Percentiles rank a stretch among this genome's conserved stretches.
Conservation (phyloP, 129 eudicot genomes). For the Flaveria bidentis region DNA sequence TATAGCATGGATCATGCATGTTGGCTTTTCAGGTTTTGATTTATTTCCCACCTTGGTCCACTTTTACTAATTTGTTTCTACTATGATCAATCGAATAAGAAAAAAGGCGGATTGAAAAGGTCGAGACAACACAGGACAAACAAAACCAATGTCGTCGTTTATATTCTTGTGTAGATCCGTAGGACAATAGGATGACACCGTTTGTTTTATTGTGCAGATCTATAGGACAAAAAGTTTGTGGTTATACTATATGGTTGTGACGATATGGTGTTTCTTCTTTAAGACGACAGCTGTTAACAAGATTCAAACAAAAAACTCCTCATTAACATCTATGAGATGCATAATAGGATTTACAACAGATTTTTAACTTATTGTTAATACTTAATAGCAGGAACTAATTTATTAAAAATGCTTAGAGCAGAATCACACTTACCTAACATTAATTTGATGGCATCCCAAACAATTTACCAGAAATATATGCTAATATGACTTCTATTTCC, state of each 20-base stretch:
- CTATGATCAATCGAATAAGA: not conserved
- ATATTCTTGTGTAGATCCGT: not conserved
- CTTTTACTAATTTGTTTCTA: not conserved
- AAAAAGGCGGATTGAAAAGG: too few relatives aligned
- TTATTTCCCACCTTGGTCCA: not conserved
- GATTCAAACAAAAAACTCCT: slow-evolving; percentile 19
- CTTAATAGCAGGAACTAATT: not conserved
- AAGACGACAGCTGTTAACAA: not conserved
- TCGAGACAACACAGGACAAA: not conserved
- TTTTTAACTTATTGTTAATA: not conserved
- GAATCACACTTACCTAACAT: slow-evolving; percentile 11
- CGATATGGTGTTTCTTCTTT: too few relatives aligned
- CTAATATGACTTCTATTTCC: too few relatives aligned
- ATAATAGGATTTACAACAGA: not conserved
- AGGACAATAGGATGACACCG: not conserved
- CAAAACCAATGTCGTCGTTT: not conserved
- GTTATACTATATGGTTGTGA: too few relatives aligned
- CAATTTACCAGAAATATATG: not conserved
- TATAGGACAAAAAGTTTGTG: too few relatives aligned
- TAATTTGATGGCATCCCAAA: slow-evolving; percentile 1
- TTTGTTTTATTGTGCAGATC: not conserved
- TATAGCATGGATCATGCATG: not conserved
- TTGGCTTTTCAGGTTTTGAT: not conserved
- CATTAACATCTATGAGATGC: not conserved
- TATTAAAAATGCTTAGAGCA: slow-evolving; percentile 4